These are phyloP conservation scores for Ascochyta clinopodiicola DNA, from an alignment of 2,329 filamentous ascomycete genomes.

Conservation along the genomic window DNA sequence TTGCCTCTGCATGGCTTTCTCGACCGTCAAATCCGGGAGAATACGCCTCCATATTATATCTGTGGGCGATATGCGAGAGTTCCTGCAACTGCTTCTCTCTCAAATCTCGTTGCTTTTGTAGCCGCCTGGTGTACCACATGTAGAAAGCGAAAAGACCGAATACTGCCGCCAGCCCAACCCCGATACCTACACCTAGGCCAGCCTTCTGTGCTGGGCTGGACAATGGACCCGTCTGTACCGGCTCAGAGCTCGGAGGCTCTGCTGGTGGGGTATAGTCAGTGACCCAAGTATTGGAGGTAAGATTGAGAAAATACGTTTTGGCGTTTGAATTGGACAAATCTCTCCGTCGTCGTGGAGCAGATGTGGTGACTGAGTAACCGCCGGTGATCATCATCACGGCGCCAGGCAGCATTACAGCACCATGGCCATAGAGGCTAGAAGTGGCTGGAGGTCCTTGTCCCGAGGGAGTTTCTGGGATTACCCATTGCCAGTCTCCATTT, in stretches of 20 bases:
- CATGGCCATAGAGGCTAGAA: slow-evolving; percentile 66
- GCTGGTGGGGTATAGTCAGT: slow-evolving; percentile 62
- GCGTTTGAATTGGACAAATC: slow-evolving; percentile 49
- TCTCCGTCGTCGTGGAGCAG: slow-evolving; percentile 46
- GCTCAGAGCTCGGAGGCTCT: slow-evolving; percentile 15
- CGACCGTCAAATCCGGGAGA: slow-evolving; percentile 43
- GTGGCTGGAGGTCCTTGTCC: slow-evolving; percentile 51
- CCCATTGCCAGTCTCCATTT: slow-evolving; percentile 71
- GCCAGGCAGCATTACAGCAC: slow-evolving; percentile 66
- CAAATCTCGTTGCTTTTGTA: slow-evolving; percentile 49
- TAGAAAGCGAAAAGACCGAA: slow-evolving; percentile 53
- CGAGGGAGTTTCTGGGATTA: slow-evolving; percentile 60
- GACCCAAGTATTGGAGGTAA: slow-evolving; percentile 65
- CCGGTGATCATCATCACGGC: slow-evolving; percentile 67
- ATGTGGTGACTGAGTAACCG: slow-evolving; percentile 60
- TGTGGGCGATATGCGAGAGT: slow-evolving; percentile 59
- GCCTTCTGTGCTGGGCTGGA: slow-evolving; percentile 55
- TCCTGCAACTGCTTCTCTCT: slow-evolving; percentile 64
- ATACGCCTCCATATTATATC: slow-evolving; percentile 51
- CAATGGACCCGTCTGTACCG: slow-evolving; percentile 41
- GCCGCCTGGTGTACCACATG: slow-evolving; percentile 54
- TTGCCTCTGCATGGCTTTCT: slow-evolving; percentile 50
- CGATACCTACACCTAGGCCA: slow-evolving; percentile 54
- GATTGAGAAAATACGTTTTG: slow-evolving; percentile 65
- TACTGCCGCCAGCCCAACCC: slow-evolving; percentile 52